A percentile compares a stretch with the other conserved stretches of the same genome.
phyloP scores from a whole-genome alignment of 176 grass and related monocot genomes.

The Cocos nucifera region DNA sequence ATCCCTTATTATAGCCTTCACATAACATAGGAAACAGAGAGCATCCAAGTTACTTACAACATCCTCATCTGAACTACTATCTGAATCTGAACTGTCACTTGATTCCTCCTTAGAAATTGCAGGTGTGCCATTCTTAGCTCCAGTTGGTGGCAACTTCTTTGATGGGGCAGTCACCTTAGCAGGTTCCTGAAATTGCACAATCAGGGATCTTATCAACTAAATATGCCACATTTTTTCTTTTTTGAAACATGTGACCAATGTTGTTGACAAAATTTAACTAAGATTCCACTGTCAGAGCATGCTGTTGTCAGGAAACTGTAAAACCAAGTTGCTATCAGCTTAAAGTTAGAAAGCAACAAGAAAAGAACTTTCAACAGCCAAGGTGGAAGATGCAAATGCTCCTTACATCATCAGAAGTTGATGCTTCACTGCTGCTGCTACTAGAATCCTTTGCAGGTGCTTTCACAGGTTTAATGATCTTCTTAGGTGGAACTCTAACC shows the following conservation, averaged over 20 bases:
- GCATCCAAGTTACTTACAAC: not conserved
- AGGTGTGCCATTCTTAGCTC: not conserved
- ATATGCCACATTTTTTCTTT: no score
- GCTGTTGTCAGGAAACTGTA: not conserved
- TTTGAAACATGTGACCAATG: no score
- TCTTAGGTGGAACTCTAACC: slow-evolving; percentile 47
- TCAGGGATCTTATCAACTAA: no score
- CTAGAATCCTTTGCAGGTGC: slow-evolving; percentile 35
- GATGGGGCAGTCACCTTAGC: no score
- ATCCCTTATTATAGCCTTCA: no score
- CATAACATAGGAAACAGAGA: no score
- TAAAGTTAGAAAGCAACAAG: not conserved
- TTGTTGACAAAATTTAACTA: no score
- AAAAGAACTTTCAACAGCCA: not conserved
- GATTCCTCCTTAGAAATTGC: slow-evolving; percentile 2
- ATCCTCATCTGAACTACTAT: slow-evolving; percentile 16
- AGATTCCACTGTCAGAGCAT: no score
- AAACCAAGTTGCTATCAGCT: no score
- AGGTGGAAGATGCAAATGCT: not conserved
- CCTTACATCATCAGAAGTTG: slow-evolving; percentile 72
- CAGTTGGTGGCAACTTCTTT: not conserved
- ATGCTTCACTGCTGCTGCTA: slow-evolving; percentile 39
- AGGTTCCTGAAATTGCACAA: no score
- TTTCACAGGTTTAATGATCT: slow-evolving; percentile 33
- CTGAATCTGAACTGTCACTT: slow-evolving; percentile 11